Evolutionary conservation across 2,329 filamentous ascomycete genomes (phyloP).

Genomic region (Exophiala aquamarina): DNA sequence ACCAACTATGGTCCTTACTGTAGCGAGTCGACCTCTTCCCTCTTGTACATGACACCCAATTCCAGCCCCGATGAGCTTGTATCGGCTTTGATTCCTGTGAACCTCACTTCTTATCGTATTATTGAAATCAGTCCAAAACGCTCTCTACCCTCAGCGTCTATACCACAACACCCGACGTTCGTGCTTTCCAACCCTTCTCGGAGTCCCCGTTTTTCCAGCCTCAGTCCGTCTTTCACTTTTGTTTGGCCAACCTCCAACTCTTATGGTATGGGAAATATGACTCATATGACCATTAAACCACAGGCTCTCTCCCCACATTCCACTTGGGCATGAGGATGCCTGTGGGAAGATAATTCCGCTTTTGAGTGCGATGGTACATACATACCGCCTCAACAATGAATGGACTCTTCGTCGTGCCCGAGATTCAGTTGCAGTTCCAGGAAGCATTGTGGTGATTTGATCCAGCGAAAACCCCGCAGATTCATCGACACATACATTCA

Average conservation of each 20-base stretch:
- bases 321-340: too few species aligned
- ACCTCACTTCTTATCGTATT: neutral
- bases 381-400: constrained; percentile 6
- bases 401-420: constrained; percentile 10
- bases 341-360: constrained; percentile 7
- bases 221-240: constrained; percentile 10
- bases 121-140: neutral
- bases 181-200: constrained; percentile 5
- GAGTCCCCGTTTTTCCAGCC: constrained; percentile 5
- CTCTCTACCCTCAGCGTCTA: neutral
- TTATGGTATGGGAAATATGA: constrained; percentile 10
- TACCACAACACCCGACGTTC: constrained; percentile 8
- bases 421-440: neutral
- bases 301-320: too few species aligned
- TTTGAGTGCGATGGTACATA: constrained; percentile 10
- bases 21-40: neutral
- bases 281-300: constrained; percentile 7
- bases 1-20: neutral
- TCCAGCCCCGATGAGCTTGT: neutral
- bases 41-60: constrained; percentile 1
- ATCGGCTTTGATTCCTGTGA: neutral
- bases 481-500: neutral
- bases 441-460: neutral
- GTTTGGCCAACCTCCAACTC: constrained; percentile 7
- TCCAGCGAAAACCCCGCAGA: neutral